phyloP scores from a whole-genome alignment of 176 grass and related monocot genomes.

The Aegilops longissima region DNA sequence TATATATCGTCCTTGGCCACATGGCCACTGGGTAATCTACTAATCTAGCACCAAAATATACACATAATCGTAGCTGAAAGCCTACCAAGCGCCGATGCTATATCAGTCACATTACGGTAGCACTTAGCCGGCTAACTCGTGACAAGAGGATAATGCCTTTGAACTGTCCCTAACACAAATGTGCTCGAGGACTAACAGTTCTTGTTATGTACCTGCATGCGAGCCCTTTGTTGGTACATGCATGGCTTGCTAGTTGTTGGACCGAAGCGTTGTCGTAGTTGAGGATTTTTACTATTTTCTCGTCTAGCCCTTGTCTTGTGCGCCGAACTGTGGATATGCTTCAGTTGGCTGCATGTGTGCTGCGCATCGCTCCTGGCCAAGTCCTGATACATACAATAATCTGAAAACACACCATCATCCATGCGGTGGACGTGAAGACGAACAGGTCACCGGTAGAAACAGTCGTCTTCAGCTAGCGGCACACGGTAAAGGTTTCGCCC shows the following conservation, averaged over 20 bases:
- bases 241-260: constrained; percentile 29
- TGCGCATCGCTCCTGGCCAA: background rate
- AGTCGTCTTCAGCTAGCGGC: background rate
- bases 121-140: background rate
- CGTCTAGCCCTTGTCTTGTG: background rate
- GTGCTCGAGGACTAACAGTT: constrained; percentile 25
- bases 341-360: background rate
- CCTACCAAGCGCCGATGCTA: background rate
- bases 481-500: background rate
- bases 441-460: background rate
- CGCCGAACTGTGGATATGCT: background rate
- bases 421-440: background rate
- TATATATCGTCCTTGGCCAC: constrained; percentile 24
- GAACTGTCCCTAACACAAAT: background rate
- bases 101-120: background rate
- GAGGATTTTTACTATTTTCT: background rate
- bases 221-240: constrained; percentile 36
- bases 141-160: constrained; percentile 20
- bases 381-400: background rate
- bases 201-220: background rate
- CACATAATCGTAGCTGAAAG: background rate
- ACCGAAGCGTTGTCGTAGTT: background rate
- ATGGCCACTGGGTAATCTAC: background rate
- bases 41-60: background rate
- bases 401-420: background rate